Base-by-base conservation (phyloP, 371 early-diverging fungal species). In the Zychaea mexicana region DNA sequence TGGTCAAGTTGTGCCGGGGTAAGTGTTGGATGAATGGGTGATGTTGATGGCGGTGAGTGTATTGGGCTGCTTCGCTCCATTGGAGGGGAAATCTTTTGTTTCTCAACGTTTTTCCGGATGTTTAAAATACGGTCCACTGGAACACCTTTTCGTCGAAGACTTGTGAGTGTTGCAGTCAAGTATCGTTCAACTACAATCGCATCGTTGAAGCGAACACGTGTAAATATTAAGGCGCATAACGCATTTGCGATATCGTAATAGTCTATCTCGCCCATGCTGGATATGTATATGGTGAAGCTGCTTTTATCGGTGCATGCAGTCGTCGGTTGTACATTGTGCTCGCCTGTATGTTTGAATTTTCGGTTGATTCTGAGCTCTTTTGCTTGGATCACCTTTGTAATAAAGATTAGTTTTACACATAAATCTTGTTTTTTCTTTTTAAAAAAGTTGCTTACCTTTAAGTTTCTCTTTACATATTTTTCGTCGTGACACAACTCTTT, bases 61-160 rank as follows among this genome's bases (percentile, higher is more conserved):
- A 13, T 36, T 5, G 39, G 26, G 13, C 3, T 24, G n/a, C n/a
- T n/a, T n/a, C n/a, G n/a, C n/a, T n/a, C n/a, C n/a, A n/a, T n/a
- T n/a, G n/a, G n/a, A n/a, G n/a, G n/a, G n/a, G n/a, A n/a, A n/a
- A n/a, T n/a, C n/a, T 42, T 42, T 17, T 64, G 53, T 12, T 42
- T 59, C 27, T 63, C 64, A 17, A 52, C 62, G 33, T 56, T 74
- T 68, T 79, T 86, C 28, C 79, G 82, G 1, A 87, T 74, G 60
- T 87, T 90, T 49, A 95, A 67, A 33, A 96, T 91, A 42, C 96
- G 89, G 65, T 95, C 96, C 1, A 96, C 94, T 26, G 94, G 95
- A 59, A 94, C 93, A 28, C 94, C 90, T 73, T 95, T 92, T 22
- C 87, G 72, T 22, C 83, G 73, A 54, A 92, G 70, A 46, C 84